Evolutionary conservation across 139 green algal genomes (phyloP), one percentile per base, ranked within the genome.

Genomic region (Asterochloris erici): DNA sequence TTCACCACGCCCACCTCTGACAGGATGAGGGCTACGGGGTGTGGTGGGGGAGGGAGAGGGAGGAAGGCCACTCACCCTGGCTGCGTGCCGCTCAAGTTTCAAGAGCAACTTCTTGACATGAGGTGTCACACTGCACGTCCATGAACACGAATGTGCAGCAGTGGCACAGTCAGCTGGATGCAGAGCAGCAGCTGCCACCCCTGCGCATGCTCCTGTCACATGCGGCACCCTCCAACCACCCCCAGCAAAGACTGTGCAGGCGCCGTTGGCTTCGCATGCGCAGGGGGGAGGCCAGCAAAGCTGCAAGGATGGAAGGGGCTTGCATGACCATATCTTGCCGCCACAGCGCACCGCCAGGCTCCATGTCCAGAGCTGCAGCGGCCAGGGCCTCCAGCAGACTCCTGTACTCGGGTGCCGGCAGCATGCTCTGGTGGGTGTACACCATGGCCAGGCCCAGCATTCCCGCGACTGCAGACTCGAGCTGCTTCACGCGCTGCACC

Each of bases 381-480:
- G 83, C 83, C 60, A 85, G 12, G 4, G 75, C 74, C 63, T 89
- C 79, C 47, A 89, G 69, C 11, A 84, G 74, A 12, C 68, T 29
- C 6, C 73, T 60, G 76, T 87, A 87, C 14, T 54, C 26, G 0
- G 83, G 83, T 14, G 62, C 62, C 69, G 84, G n/a, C 28, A 71
- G 60, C 38, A 85, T 68, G 12, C 68, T 47, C 9, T 28, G 66
- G 29, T 63, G 63, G 23, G 66, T 76, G 71, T 82, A 87, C 14
- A 89, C 11, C 83, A 89, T 82, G 71, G 19, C 66, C 29, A 87
- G 19, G 21, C 86, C 80, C 54, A 85, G 28, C 6, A 29, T 62
- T 14, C 70, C 68, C 2, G 86, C 86, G 26, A 87, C 83, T 4
- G 71, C 66, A 4, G 68, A 71, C 27, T 89, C 86, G 1, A 85